Percentiles rank a stretch among this genome's conserved stretches.
phyloP scores from a whole-genome alignment of 257 asterid genomes.

The Linderniella brevidens region DNA sequence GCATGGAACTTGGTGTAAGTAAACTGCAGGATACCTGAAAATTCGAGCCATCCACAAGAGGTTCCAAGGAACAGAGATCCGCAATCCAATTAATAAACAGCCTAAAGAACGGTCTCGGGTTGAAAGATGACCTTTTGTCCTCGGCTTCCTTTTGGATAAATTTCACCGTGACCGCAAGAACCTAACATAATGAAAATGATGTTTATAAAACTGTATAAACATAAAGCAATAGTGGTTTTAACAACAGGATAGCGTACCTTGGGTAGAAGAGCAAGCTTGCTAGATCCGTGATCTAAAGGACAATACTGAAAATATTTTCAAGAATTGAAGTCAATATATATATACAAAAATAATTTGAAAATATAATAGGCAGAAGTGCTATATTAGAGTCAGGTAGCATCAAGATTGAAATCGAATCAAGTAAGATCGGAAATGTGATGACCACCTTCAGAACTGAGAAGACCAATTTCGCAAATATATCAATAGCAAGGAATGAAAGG shows the following conservation, averaged over 20 bases:
- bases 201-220: constrained; percentile 11
- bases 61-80: constrained; percentile 83
- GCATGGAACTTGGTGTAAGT: neutral
- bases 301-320: constrained; percentile 43
- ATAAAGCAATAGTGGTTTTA: neutral
- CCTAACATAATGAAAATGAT: constrained; percentile 23
- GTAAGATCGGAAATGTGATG: neutral
- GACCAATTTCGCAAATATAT: constrained; percentile 68
- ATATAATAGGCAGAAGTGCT: neutral
- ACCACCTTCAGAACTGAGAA: constrained; percentile 76
- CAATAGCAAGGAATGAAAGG: constrained; percentile 87
- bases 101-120: constrained; percentile 90
- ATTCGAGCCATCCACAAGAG: constrained; percentile 86
- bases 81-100: constrained; percentile 77
- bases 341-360: neutral
- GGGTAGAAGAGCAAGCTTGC: constrained; percentile 58
- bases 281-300: constrained; percentile 64
- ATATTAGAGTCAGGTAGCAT: neutral
- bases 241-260: constrained; percentile 32
- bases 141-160: constrained; percentile 71
- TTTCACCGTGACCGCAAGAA: constrained; percentile 75
- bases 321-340: constrained; percentile 10
- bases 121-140: constrained; percentile 49
- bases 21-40: constrained; percentile 48
- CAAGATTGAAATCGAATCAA: no score